Evolutionary conservation across 306 rosid genomes (phyloP), one percentile per base, ranked within the genome.

Genomic region (Castanopsis chinensis): DNA sequence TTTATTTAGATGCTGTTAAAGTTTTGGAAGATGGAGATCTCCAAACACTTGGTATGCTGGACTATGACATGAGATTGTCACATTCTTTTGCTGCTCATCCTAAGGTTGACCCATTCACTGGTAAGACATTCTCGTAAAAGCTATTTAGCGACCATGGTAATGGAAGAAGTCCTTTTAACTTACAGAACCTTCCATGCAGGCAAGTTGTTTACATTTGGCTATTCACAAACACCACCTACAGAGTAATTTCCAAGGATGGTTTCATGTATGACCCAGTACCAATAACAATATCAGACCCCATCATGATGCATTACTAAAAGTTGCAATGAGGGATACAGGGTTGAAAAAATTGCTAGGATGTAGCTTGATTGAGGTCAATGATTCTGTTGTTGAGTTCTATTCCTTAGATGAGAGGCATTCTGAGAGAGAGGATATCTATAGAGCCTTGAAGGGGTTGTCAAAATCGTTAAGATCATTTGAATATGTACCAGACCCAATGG

Each of bases 21-120:
- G 97, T 94, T 71, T 79, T 94, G 81, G 99, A 94, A 87, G 99
- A 94, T 82, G 99, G 99, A 74, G 97, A 92, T 87, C 83, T 94
- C 82, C 99, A 92, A 73, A 94, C 99, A 30, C 91, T 92, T 71
- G 99, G 99, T 59, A 13, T 94, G 86, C 80, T 94, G 82, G 97
- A 94, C 83, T 94, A 94, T 87, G 97, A 94, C 91, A 92, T 91
- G 89, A 89, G 97, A 89, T 84, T 94, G 87, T 70, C 85, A 13
- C 99, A 94, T 85, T 82, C 92, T 52, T 92, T 94, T 88, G 92
- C 99, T 68, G 97, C 99, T 83, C 99, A 94, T 88, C 97, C 99
- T 60, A 92, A 94, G 89, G 95, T 94, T 87, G 99, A 94, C 72
- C 99, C 97, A 60, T 80, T 88, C 84, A 90, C 97, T 27, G 99